Evolutionary conservation across 1,284 basidiomycete species (phyloP).

Genomic region (Ganoderma meredithae): DNA sequence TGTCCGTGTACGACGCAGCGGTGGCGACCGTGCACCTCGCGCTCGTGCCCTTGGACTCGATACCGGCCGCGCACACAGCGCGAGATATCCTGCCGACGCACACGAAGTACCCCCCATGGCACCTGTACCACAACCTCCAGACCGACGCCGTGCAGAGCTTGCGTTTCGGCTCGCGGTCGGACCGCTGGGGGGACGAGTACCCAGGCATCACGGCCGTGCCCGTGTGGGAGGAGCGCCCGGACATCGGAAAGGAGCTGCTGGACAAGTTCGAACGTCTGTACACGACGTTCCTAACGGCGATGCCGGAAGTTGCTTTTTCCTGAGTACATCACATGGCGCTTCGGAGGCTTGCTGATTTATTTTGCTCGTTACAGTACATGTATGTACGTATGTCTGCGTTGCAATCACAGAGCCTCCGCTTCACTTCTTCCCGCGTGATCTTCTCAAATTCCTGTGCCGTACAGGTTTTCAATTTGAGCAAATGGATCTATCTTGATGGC

Average conservation of each 20-base stretch:
- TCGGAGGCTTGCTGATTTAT: no score
- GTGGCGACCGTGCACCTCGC: slow-evolving; percentile 69
- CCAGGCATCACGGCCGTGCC: slow-evolving; percentile 58
- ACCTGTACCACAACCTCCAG: slow-evolving; percentile 19
- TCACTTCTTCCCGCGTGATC: no score
- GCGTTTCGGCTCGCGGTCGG: slow-evolving; percentile 63
- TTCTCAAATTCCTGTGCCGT: no score
- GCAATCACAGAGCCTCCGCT: no score
- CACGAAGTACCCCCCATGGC: slow-evolving; percentile 27
- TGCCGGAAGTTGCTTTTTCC: not conserved
- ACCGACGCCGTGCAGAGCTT: slow-evolving; percentile 42
- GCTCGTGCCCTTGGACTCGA: slow-evolving; percentile 57
- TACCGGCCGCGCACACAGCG: slow-evolving; percentile 41
- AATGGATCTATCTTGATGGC: no score
- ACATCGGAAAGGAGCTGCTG: slow-evolving; percentile 55
- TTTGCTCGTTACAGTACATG: no score
- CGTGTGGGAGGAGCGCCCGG: slow-evolving; percentile 57
- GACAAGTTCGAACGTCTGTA: slow-evolving; percentile 63
- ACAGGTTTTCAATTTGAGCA: no score
- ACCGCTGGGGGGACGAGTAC: slow-evolving; percentile 59
- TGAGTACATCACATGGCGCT: no score
- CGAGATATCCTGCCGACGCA: slow-evolving; percentile 25
- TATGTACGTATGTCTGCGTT: no score
- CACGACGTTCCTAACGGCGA: slow-evolving; percentile 34
- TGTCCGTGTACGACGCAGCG: slow-evolving; percentile 67